A percentile compares a stretch with the other conserved stretches of the same genome.
These are phyloP conservation scores for Leccinum subrobustum DNA, from an alignment of 1,284 basidiomycete species.

Conservation along the genomic window DNA sequence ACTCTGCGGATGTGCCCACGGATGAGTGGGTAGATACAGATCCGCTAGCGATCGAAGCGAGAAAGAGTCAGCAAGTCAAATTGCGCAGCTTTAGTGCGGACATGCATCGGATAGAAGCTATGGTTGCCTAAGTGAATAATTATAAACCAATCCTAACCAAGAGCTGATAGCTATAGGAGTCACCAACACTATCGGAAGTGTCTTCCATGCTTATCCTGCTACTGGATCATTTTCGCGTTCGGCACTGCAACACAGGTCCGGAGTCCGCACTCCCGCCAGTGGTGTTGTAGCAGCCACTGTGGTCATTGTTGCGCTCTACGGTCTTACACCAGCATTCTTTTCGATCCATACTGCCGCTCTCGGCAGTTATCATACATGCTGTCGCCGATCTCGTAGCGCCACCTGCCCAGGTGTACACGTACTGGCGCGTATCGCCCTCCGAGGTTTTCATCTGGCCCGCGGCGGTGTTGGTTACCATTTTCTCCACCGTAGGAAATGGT, in stretches of 20 bases:
- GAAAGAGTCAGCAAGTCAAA: slow-evolving; percentile 96
- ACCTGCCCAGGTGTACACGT: no score
- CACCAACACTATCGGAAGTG: slow-evolving; percentile 81
- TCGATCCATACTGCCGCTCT: no score
- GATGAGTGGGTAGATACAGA: slow-evolving; percentile 95
- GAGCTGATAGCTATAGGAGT: slow-evolving; percentile 98
- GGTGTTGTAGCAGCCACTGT: no score
- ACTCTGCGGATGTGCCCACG: slow-evolving; percentile 84
- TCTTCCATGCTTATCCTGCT: slow-evolving; percentile 92
- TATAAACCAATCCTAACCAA: slow-evolving; percentile 98
- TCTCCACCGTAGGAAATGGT: no score
- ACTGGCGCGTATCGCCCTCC: no score
- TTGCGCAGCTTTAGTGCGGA: slow-evolving; percentile 89
- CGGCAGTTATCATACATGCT: no score
- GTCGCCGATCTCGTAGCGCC: no score
- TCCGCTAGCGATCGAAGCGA: slow-evolving; percentile 91
- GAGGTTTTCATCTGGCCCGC: no score
- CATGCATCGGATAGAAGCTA: slow-evolving; percentile 86
- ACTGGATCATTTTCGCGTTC: slow-evolving; percentile 98
- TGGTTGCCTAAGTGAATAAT: slow-evolving; percentile 88
- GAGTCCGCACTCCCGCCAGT: no score
- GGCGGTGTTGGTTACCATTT: no score
- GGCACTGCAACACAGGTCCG: slow-evolving; percentile 40
- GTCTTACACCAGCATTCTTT: no score
- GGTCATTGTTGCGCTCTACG: no score